Evolutionary conservation across 2,329 filamentous ascomycete species (phyloP).

Genomic region (Diaporthe batatas): DNA sequence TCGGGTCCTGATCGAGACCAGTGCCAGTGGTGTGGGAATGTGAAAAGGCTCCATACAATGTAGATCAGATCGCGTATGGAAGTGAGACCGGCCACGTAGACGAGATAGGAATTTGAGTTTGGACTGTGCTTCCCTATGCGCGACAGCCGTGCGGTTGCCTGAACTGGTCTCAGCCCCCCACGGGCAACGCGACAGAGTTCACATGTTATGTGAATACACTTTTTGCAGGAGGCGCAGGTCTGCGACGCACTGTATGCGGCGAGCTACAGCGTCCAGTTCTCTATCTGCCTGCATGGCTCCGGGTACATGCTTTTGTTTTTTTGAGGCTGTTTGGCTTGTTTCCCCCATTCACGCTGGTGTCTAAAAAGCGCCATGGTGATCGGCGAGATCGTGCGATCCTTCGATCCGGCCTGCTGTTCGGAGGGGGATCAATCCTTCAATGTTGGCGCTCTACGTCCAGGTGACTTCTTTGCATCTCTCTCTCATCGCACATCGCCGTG

Average conservation of each 20-base stretch:
- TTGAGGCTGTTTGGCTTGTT: background rate
- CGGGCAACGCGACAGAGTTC: background rate
- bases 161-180: background rate
- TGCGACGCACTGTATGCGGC: background rate
- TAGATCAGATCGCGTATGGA: constrained; percentile 2
- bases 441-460: too few relatives aligned
- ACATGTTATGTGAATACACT: background rate
- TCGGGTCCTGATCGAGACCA: constrained; percentile 19
- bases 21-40: background rate
- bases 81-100: background rate
- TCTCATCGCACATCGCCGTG: background rate
- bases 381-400: background rate
- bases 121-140: background rate
- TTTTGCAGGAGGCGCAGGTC: background rate
- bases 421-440: background rate
- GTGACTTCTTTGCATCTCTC: background rate
- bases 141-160: background rate
- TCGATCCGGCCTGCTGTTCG: background rate
- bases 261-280: background rate
- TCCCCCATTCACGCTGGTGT: background rate
- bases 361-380: background rate
- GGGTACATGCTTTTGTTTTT: background rate
- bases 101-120: background rate
- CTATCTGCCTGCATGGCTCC: background rate
- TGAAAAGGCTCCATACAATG: background rate